These are phyloP conservation scores for Murraya paniculata DNA, from an alignment of 345 rosid genomes.

Conservation along the genomic window DNA sequence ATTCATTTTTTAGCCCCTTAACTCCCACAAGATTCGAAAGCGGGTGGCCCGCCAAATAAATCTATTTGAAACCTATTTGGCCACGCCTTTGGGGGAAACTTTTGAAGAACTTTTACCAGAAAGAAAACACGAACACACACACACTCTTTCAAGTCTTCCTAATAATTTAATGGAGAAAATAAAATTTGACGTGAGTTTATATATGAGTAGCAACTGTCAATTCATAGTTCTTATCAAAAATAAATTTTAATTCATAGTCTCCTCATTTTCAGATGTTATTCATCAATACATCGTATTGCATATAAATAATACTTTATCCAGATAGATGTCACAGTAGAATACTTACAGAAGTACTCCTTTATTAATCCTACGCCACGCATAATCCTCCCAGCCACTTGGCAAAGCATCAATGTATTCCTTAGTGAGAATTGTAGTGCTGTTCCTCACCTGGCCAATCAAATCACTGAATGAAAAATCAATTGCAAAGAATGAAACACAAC, in stretches of 20 bases:
- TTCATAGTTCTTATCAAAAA: neutral
- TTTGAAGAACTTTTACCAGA: neutral
- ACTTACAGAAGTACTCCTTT: constrained; percentile 87
- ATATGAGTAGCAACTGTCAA: neutral
- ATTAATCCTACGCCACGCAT: constrained; percentile 95
- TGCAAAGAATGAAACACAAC: constrained; percentile 22
- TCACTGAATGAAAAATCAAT: constrained; percentile 46
- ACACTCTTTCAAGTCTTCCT: neutral
- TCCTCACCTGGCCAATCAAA: constrained; percentile 73
- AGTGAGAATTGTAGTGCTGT: constrained; percentile 89
- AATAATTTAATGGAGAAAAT: neutral
- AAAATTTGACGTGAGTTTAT: neutral
- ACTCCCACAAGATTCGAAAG: no score
- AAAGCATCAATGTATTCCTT: constrained; percentile 87
- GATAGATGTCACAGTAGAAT: neutral
- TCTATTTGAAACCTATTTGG: no score
- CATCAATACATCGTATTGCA: neutral
- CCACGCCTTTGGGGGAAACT: neutral
- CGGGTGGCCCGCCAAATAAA: no score
- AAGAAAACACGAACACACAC: neutral
- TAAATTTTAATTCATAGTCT: neutral
- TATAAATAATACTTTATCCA: neutral
- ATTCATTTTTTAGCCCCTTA: no score
- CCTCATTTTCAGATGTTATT: neutral
- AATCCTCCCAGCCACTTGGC: constrained; percentile 96